phyloP scores from a whole-genome alignment of 169 alveolate species.

The Theileria equi region DNA sequence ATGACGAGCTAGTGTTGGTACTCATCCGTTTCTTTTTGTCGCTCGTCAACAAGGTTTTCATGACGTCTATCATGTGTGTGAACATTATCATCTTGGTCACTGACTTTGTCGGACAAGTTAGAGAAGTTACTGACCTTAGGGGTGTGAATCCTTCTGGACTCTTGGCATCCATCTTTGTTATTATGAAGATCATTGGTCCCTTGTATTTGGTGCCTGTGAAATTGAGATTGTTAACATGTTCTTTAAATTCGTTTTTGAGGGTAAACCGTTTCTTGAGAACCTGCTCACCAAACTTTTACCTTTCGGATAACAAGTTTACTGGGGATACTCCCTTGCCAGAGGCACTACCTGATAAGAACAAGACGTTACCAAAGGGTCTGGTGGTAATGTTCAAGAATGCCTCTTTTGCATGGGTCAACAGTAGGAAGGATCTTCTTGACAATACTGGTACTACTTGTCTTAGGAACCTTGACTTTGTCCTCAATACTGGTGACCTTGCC shows the following conservation, averaged over 20 bases:
- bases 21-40: slow-evolving; percentile 8
- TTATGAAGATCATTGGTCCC: slow-evolving; percentile 21
- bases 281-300: slow-evolving; percentile 54
- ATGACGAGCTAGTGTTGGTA: slow-evolving; percentile 31
- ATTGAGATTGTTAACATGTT: slow-evolving; percentile 14
- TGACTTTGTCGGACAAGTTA: slow-evolving; percentile 18
- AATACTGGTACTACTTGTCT: not conserved
- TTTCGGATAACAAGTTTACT: slow-evolving; percentile 3
- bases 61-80: not conserved
- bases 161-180: slow-evolving; percentile 26
- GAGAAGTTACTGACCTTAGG: not conserved
- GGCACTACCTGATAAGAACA: not conserved
- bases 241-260: slow-evolving; percentile 18
- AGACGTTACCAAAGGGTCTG: not conserved
- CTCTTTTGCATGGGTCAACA: slow-evolving; percentile 30
- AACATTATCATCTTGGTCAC: slow-evolving; percentile 8
- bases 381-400: slow-evolving; percentile 28
- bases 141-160: slow-evolving; percentile 5
- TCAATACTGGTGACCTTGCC: slow-evolving; percentile 27
- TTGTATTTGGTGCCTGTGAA: slow-evolving; percentile 19
- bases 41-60: slow-evolving; percentile 11
- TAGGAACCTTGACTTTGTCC: slow-evolving; percentile 6
- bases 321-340: not conserved
- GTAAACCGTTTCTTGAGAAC: slow-evolving; percentile 6
- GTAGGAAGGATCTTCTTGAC: not conserved